These are phyloP conservation scores for Viola odorata DNA, from an alignment of 345 rosid genomes.

Conservation along the genomic window DNA sequence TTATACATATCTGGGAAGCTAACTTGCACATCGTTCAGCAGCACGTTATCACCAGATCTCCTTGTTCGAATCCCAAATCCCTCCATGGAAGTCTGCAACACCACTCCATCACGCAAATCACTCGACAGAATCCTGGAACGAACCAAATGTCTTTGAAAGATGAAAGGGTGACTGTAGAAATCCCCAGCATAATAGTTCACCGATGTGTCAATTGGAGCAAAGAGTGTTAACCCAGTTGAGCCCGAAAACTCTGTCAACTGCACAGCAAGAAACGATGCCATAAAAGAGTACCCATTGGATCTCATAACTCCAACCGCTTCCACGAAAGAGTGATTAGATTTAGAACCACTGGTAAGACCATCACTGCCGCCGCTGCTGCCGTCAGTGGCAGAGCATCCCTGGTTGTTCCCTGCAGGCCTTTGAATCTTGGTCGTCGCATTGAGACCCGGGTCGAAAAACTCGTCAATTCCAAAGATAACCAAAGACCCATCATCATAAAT, in stretches of 20 bases:
- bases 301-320: conserved; percentile 14
- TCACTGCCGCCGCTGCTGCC: neutral
- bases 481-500: conserved; percentile 28
- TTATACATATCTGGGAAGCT: conserved; percentile 32
- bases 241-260: conserved; percentile 20
- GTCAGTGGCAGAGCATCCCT: too few species aligned
- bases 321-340: conserved; percentile 6
- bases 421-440: neutral
- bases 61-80: conserved; percentile 30
- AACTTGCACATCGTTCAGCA: conserved; percentile 41
- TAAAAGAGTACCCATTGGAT: conserved; percentile 17
- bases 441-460: conserved; percentile 24
- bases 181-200: neutral
- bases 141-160: conserved; percentile 22
- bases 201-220: conserved; percentile 28
- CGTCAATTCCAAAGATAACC: conserved; percentile 21
- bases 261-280: conserved; percentile 33
- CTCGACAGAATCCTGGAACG: conserved; percentile 22
- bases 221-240: conserved; percentile 18
- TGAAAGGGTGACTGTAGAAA: conserved; percentile 4
- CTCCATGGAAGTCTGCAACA: conserved; percentile 12
- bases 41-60: conserved; percentile 31
- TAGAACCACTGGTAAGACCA: neutral
- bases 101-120: conserved; percentile 16
- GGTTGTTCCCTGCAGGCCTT: too few species aligned